Evolutionary conservation across 768 basidiomycete species (phyloP).

Genomic region (Dentipellis fragilis): DNA sequence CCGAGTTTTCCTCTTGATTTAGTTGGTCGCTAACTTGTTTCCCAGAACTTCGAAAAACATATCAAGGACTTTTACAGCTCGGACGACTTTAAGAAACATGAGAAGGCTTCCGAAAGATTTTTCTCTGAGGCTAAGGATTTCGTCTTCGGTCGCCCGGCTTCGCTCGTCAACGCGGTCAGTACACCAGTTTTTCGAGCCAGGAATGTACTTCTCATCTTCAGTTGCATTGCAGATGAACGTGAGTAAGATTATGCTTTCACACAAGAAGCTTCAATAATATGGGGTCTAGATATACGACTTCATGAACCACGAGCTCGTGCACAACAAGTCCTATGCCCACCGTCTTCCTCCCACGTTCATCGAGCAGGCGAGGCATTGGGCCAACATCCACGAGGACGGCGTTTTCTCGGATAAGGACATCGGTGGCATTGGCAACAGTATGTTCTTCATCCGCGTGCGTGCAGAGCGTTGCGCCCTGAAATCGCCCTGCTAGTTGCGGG

Average conservation of each 20-base stretch:
- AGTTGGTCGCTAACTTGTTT: too few relatives aligned
- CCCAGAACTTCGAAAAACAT: conserved; percentile 62
- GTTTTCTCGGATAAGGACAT: conserved; percentile 58
- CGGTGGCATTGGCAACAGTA: conserved; percentile 70
- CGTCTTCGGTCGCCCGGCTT: conserved; percentile 57
- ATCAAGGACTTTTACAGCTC: conserved; percentile 51
- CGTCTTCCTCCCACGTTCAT: conserved; percentile 71
- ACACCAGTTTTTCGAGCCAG: conserved; percentile 19
- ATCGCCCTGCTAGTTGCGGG: conserved; percentile 53
- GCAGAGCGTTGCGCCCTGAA: not conserved
- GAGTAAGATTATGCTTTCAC: conserved; percentile 18
- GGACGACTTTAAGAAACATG: conserved; percentile 51
- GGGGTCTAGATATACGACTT: conserved; percentile 58
- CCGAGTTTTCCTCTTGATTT: too few relatives aligned
- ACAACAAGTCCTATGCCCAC: conserved; percentile 77
- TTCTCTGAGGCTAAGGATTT: conserved; percentile 59
- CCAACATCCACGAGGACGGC: conserved; percentile 71
- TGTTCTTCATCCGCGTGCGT: conserved; percentile 21
- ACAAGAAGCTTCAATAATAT: not conserved
- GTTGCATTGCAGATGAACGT: conserved; percentile 57
- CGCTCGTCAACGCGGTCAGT: conserved; percentile 54
- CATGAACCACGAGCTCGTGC: conserved; percentile 61
- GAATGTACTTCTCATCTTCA: conserved; percentile 10
- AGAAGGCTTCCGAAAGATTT: conserved; percentile 51
- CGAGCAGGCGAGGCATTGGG: conserved; percentile 65